Evolutionary conservation across 768 basidiomycete species (phyloP).

Genomic region (Collybiopsis luxurians): DNA sequence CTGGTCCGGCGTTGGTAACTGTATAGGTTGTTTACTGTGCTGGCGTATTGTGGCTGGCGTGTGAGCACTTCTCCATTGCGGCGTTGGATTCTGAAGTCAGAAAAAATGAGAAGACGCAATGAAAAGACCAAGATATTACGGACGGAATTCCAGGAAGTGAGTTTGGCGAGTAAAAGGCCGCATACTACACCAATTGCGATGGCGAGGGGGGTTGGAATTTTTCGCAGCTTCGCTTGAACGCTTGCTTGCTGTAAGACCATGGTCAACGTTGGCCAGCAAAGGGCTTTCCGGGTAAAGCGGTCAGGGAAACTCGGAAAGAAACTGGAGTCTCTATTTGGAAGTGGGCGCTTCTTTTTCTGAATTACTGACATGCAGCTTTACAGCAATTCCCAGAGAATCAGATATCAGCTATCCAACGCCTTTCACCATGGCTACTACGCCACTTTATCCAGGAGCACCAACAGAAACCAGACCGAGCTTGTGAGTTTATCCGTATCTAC

Average conservation of each 20-base stretch:
- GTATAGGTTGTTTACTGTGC: slow-evolving; percentile 59
- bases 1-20: slow-evolving; percentile 79
- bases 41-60: slow-evolving; percentile 48
- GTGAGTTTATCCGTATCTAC: neutral
- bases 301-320: neutral
- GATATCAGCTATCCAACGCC: too few relatives aligned
- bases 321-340: neutral
- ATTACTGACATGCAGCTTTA: too few relatives aligned
- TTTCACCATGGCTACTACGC: neutral
- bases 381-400: too few relatives aligned
- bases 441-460: slow-evolving; percentile 10
- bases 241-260: neutral
- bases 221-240: slow-evolving; percentile 30
- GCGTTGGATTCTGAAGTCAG: slow-evolving; percentile 28
- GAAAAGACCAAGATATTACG: neutral
- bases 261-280: neutral
- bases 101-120: neutral
- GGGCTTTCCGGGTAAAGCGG: neutral
- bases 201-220: slow-evolving; percentile 53
- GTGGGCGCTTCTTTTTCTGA: neutral
- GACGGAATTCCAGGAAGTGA: slow-evolving; percentile 46
- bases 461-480: slow-evolving; percentile 3
- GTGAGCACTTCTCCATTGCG: slow-evolving; percentile 54
- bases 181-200: slow-evolving; percentile 60
- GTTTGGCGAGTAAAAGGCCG: slow-evolving; percentile 55